Evolutionary conservation across 2,329 filamentous ascomycete species (phyloP), one percentile per base, ranked within the genome.

Genomic region (Hypoxylon sp.): DNA sequence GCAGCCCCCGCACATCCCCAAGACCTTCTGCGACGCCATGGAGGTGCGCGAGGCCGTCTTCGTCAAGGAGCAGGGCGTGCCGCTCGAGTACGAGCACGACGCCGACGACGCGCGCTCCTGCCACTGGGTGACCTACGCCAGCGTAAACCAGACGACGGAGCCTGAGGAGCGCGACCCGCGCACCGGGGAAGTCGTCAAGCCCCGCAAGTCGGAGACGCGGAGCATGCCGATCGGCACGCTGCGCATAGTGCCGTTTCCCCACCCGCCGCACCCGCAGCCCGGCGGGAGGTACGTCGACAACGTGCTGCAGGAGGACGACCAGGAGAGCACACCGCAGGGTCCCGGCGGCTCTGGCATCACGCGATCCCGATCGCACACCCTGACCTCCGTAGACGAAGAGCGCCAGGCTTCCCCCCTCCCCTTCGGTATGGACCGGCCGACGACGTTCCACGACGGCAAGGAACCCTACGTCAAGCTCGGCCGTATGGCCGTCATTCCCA

Each of bases 111-210:
- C 85, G 0, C 87, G 92, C 36, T 90, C 89, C 72, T 95, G 90
- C 81, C 94, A 98, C 79, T 97, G 93, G 92, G 90, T 97, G 30
- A 84, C 90, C n/a, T 97, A 97, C 79, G 88, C 89, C 51, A 89
- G 85, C 14, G 84, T 91, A 61, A 85, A 86, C 59, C 82, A 80
- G 52, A 80, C 77, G 2, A 79, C 80, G 48, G 79, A 80, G 64
- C 76, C 78, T 4, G 83, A 85, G 76, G 73, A 81, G 48, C 80
- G 79, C 28, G 82, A 87, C 73, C 78, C 80, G 4, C 73, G 75
- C 5, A 80, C 72, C n/a, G 81, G 80, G 63, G 78, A 80, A 34
- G 75, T 85, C 38, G 50, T 81, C 49, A 78, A 77, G 17, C 80
- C 80, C n/a, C 79, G 82, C 53, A 79, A 77, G 69, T 85, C 82